phyloP scores from a whole-genome alignment of 2,329 filamentous ascomycete genomes.

The Penicillium expansum region DNA sequence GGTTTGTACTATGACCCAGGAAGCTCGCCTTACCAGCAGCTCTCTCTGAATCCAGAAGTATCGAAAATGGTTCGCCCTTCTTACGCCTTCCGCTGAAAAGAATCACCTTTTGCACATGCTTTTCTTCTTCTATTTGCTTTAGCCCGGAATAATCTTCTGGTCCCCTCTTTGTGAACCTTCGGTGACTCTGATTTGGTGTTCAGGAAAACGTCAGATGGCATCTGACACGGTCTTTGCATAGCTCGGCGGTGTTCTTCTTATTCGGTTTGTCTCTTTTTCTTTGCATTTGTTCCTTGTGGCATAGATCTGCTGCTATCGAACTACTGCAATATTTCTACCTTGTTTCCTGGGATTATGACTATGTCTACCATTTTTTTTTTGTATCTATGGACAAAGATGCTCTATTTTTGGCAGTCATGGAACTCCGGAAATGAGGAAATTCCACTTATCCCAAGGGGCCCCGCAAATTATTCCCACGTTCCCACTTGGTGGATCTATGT shows the following conservation, averaged over 20 bases:
- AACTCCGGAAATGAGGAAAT: neutral
- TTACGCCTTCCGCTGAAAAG: conserved; percentile 41
- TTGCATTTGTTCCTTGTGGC: neutral
- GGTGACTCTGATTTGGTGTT: conserved; percentile 3
- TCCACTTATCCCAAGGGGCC: neutral
- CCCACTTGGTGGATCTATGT: neutral
- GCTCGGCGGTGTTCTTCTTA: conserved; percentile 6
- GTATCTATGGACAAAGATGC: neutral
- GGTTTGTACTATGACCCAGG: conserved; percentile 51
- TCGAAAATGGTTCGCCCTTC: conserved; percentile 43
- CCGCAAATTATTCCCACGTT: neutral
- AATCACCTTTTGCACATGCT: neutral
- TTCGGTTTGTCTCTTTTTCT: neutral
- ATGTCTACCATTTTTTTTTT: neutral
- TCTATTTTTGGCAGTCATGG: neutral
- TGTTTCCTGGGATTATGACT: neutral
- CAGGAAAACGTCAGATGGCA: neutral
- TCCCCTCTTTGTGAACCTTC: neutral
- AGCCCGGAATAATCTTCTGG: conserved; percentile 10
- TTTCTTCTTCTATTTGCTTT: neutral
- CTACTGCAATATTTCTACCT: neutral
- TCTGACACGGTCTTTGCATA: conserved; percentile 9
- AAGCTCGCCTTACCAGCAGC: conserved; percentile 50
- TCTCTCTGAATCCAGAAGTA: conserved; percentile 43
- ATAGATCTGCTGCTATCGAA: neutral